A percentile compares a stretch with the other conserved stretches of the same genome.
Conservation (phyloP, 306 rosid species). For the Mucuna pruriens region DNA sequence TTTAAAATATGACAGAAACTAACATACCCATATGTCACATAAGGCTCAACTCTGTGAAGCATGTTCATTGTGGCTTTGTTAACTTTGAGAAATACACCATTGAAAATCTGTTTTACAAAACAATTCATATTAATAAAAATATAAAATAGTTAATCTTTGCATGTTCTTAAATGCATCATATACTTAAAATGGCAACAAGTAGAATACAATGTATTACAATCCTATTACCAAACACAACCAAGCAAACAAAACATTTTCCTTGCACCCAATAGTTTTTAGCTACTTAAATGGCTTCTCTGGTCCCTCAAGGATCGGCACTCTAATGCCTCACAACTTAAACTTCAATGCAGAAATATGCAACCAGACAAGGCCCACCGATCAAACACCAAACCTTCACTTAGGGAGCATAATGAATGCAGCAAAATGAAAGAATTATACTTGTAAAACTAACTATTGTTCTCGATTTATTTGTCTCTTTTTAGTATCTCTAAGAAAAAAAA, state of each 20-base stretch:
- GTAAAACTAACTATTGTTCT: no score
- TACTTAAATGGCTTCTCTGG: background rate
- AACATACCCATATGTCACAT: slow-evolving; percentile 81
- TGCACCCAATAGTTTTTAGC: background rate
- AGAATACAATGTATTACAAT: background rate
- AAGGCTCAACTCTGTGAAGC: slow-evolving; percentile 93
- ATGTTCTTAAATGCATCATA: background rate
- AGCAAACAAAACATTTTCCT: background rate
- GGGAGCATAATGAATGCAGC: background rate
- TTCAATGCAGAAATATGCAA: background rate
- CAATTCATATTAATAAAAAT: background rate
- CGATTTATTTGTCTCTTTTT: background rate
- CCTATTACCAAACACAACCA: background rate
- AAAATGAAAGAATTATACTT: no score
- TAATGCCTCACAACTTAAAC: background rate
- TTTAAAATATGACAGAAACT: background rate
- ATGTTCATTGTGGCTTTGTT: slow-evolving; percentile 91
- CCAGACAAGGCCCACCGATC: background rate
- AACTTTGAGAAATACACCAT: slow-evolving; percentile 89
- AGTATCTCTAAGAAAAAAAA: background rate
- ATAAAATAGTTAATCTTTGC: background rate
- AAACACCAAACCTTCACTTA: background rate
- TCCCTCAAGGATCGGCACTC: background rate
- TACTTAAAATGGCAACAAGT: background rate
- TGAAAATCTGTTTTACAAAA: slow-evolving; percentile 68